These are phyloP conservation scores for Pelargonium exstipulatum DNA, from an alignment of 441 rosid species.

Conservation along the genomic window DNA sequence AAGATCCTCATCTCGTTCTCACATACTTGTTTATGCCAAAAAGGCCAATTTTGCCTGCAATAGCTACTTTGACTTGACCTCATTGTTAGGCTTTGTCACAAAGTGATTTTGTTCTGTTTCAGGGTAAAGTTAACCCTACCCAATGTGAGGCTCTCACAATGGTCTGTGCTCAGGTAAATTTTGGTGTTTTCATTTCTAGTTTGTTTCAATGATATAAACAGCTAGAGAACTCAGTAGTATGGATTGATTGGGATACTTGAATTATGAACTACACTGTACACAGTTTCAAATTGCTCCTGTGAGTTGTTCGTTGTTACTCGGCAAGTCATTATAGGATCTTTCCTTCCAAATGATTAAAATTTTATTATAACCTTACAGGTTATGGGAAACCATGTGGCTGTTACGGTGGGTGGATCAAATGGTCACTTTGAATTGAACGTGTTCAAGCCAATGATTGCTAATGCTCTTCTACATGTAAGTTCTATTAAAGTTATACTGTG, in stretches of 20 bases:
- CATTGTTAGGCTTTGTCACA: conserved; percentile 10
- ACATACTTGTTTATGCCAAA: neutral
- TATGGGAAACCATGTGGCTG: conserved; percentile 89
- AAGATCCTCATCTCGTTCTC: conserved; percentile 22
- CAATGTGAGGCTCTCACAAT: conserved; percentile 96
- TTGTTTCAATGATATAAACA: conserved; percentile 15
- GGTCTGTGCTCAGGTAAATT: conserved; percentile 90
- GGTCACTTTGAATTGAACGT: conserved; percentile 95
- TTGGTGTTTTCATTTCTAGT: conserved; percentile 11
- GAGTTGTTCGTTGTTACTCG: neutral
- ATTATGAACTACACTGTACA: neutral
- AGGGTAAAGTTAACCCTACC: conserved; percentile 98
- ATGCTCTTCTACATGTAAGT: conserved; percentile 74
- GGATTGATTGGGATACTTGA: neutral
- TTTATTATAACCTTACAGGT: conserved; percentile 41
- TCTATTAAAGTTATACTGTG: neutral
- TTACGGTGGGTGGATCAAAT: conserved; percentile 88
- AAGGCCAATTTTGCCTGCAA: conserved; percentile 7
- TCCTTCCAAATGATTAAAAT: neutral
- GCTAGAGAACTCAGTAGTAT: neutral
- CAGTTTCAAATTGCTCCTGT: neutral
- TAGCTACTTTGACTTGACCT: neutral
- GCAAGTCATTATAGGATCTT: neutral
- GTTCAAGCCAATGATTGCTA: conserved; percentile 94
- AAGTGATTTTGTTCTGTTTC: conserved; percentile 26